Percentiles rank a stretch among this genome's conserved stretches.
phyloP scores from a whole-genome alignment of 2,329 filamentous ascomycete genomes.

The Furcasterigmium furcatum region DNA sequence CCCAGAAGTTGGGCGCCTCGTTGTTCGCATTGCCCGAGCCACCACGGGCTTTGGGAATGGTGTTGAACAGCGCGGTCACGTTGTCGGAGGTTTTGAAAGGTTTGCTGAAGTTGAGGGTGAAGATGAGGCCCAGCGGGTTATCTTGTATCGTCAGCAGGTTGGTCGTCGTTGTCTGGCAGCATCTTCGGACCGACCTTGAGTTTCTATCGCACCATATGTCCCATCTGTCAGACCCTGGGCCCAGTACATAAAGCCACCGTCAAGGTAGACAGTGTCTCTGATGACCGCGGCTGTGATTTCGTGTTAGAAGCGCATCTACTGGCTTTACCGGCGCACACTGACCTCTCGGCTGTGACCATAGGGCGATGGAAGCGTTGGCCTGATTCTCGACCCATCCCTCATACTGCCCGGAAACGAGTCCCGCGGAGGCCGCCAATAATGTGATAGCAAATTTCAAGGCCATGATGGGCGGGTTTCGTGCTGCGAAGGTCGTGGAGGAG shows the following conservation, averaged over 20 bases:
- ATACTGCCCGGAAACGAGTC: slow-evolving; percentile 35
- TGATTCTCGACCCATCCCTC: slow-evolving; percentile 47
- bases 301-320: slow-evolving; percentile 7
- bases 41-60: slow-evolving; percentile 42
- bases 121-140: slow-evolving; percentile 50
- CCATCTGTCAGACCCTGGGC: slow-evolving; percentile 44
- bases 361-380: slow-evolving; percentile 56
- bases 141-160: too few relatives aligned
- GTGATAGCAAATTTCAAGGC: too few relatives aligned
- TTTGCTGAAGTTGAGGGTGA: slow-evolving; percentile 54
- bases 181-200: not conserved
- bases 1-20: slow-evolving; percentile 51
- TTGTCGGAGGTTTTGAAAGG: slow-evolving; percentile 54
- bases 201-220: slow-evolving; percentile 14
- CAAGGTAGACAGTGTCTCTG: slow-evolving; percentile 61
- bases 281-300: slow-evolving; percentile 47
- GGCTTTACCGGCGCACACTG: too few relatives aligned
- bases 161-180: too few relatives aligned
- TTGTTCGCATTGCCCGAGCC: slow-evolving; percentile 48
- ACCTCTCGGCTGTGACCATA: slow-evolving; percentile 49
- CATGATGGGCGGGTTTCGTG: not conserved
- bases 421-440: slow-evolving; percentile 21
- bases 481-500: not conserved
- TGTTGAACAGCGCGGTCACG: slow-evolving; percentile 45
- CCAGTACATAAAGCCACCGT: slow-evolving; percentile 60